Evolutionary conservation across 1,284 basidiomycete species (phyloP).

Genomic region (Schizophyllum amplum): DNA sequence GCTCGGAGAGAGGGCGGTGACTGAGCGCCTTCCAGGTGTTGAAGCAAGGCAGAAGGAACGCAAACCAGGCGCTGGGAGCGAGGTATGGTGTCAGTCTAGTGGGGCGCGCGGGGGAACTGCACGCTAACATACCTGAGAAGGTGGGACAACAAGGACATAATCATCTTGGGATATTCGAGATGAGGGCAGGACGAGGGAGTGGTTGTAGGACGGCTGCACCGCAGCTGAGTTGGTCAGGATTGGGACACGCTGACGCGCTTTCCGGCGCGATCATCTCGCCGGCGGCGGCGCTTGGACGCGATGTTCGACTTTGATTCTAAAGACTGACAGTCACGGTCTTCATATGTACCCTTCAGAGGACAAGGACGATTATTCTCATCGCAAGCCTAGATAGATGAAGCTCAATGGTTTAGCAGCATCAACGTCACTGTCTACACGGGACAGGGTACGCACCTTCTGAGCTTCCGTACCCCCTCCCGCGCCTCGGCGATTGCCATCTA

Average conservation of each 20-base stretch:
- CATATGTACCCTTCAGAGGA: no score
- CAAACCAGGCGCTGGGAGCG: constrained; percentile 59
- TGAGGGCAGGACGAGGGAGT: neutral
- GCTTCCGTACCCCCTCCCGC: no score
- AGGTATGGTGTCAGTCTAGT: constrained; percentile 1
- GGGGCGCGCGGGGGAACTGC: constrained; percentile 11
- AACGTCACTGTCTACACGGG: no score
- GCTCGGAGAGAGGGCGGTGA: constrained; percentile 46
- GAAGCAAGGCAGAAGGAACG: constrained; percentile 54
- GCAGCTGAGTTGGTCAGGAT: neutral
- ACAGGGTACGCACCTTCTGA: no score
- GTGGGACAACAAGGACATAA: constrained; percentile 41
- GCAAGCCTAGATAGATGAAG: no score
- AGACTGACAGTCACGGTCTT: no score
- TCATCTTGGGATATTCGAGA: constrained; percentile 23
- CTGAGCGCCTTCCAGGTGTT: constrained; percentile 61
- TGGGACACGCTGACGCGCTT: neutral
- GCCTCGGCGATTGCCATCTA: neutral
- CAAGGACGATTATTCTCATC: neutral
- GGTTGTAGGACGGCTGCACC: neutral
- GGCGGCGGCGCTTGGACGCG: neutral
- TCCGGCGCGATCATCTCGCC: neutral
- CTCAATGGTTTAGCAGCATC: no score
- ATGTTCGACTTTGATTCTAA: neutral
- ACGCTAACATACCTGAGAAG: constrained; percentile 17